phyloP scores from a whole-genome alignment of 371 early-diverging fungal species.

The Caulochytrium protostelioides region DNA sequence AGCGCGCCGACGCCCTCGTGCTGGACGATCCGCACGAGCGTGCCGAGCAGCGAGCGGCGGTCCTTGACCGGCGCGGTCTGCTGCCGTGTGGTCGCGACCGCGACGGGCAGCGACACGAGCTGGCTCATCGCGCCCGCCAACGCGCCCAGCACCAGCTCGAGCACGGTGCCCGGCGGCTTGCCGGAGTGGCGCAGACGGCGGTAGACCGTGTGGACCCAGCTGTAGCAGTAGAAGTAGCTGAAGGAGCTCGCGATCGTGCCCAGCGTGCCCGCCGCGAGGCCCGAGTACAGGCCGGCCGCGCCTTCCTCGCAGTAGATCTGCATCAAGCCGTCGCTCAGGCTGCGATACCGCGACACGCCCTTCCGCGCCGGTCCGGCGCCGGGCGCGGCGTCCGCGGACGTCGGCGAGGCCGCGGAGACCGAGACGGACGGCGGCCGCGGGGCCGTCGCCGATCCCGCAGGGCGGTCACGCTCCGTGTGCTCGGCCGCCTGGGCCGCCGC shows the following conservation, averaged over 20 bases:
- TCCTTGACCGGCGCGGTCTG: slow-evolving; percentile 7
- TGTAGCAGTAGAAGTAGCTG: slow-evolving; percentile 87
- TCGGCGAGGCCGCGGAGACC: slow-evolving; percentile 8
- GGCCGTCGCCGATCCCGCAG: too few species aligned
- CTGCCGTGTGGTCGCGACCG: slow-evolving; percentile 55
- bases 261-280: slow-evolving; percentile 61
- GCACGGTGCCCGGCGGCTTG: slow-evolving; percentile 20
- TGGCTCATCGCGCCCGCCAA: slow-evolving; percentile 76
- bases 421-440: background rate
- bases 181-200: slow-evolving; percentile 3
- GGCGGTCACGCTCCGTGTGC: too few species aligned
- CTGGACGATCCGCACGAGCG: slow-evolving; percentile 42
- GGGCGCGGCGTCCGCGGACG: slow-evolving; percentile 8
- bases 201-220: slow-evolving; percentile 35
- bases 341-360: slow-evolving; percentile 30
- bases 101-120: slow-evolving; percentile 72
- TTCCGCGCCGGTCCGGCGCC: too few species aligned
- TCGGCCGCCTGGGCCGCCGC: slow-evolving; percentile 7
- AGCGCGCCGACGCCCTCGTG: slow-evolving; percentile 63
- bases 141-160: slow-evolving; percentile 75
- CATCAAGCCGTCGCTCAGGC: slow-evolving; percentile 52
- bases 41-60: slow-evolving; percentile 15
- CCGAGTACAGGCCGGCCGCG: slow-evolving; percentile 73
- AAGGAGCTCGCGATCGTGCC: slow-evolving; percentile 67
- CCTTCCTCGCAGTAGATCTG: slow-evolving; percentile 68